phyloP scores from a whole-genome alignment of 2,329 filamentous ascomycete genomes.

The Pleoardoris graminearum region DNA sequence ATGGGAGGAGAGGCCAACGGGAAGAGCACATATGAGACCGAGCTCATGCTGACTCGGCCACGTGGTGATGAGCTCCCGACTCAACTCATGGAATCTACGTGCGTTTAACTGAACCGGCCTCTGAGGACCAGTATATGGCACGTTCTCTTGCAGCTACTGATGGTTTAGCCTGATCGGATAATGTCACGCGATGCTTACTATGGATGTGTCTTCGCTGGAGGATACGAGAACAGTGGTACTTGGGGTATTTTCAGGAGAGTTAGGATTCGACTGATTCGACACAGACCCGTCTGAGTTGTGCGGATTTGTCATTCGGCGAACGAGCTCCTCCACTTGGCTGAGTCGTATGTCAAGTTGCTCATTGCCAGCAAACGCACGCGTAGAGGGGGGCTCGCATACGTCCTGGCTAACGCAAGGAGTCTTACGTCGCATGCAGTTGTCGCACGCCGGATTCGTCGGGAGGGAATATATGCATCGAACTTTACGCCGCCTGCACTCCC shows the following conservation, averaged over 20 bases:
- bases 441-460: slow-evolving; percentile 12
- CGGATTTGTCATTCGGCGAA: neutral
- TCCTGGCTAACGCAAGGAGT: slow-evolving; percentile 30
- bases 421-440: slow-evolving; percentile 19
- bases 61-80: slow-evolving; percentile 37
- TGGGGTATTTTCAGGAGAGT: neutral
- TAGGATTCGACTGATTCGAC: neutral
- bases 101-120: neutral
- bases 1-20: slow-evolving; percentile 35
- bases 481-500: slow-evolving; percentile 22
- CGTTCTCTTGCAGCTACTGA: neutral
- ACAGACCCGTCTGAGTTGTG: neutral
- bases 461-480: slow-evolving; percentile 12
- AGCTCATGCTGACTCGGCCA: slow-evolving; percentile 50
- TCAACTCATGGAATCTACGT: slow-evolving; percentile 19
- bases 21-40: slow-evolving; percentile 40
- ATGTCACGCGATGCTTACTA: neutral
- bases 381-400: slow-evolving; percentile 18
- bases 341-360: slow-evolving; percentile 12
- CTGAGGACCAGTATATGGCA: neutral
- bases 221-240: neutral
- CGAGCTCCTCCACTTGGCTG: slow-evolving; percentile 11
- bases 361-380: neutral
- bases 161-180: neutral
- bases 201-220: neutral